A percentile compares a stretch with the other conserved stretches of the same genome.
phyloP scores from a whole-genome alignment of 257 asterid genomes.

The Echium plantagineum region DNA sequence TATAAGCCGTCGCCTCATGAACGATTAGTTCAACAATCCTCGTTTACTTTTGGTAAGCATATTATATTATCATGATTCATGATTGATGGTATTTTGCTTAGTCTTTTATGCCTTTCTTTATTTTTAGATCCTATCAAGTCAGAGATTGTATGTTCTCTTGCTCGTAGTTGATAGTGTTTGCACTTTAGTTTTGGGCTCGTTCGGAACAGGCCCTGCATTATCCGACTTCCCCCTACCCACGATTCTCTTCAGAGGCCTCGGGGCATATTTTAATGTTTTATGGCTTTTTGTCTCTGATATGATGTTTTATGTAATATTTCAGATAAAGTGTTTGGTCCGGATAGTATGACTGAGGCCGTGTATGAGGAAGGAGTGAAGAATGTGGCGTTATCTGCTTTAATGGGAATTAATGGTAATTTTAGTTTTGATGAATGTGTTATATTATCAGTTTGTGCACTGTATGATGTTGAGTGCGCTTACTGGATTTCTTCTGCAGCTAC shows the following conservation, averaged over 20 bases:
- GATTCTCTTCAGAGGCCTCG: too few species aligned
- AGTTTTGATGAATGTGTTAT: background rate
- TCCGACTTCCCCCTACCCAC: too few species aligned
- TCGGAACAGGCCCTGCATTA: too few species aligned
- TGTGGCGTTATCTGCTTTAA: conserved; percentile 86
- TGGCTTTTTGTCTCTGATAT: background rate
- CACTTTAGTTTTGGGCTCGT: too few species aligned
- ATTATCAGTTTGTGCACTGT: background rate
- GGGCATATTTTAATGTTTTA: too few species aligned
- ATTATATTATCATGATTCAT: background rate
- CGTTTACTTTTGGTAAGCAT: conserved; percentile 67
- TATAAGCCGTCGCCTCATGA: conserved; percentile 50
- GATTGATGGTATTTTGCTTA: too few species aligned
- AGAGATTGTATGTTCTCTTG: too few species aligned
- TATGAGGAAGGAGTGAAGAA: conserved; percentile 86
- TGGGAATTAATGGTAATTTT: conserved; percentile 76
- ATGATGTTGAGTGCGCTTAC: background rate
- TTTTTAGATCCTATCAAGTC: too few species aligned
- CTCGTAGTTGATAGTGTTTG: too few species aligned
- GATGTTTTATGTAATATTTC: conserved; percentile 10
- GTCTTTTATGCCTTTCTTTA: too few species aligned
- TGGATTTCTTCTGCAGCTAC: conserved; percentile 51
- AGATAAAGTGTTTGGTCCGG: conserved; percentile 89
- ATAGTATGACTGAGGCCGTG: conserved; percentile 53
- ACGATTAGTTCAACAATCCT: conserved; percentile 38